phyloP scores from a whole-genome alignment of 257 asterid genomes.

The Petunia axillaris region DNA sequence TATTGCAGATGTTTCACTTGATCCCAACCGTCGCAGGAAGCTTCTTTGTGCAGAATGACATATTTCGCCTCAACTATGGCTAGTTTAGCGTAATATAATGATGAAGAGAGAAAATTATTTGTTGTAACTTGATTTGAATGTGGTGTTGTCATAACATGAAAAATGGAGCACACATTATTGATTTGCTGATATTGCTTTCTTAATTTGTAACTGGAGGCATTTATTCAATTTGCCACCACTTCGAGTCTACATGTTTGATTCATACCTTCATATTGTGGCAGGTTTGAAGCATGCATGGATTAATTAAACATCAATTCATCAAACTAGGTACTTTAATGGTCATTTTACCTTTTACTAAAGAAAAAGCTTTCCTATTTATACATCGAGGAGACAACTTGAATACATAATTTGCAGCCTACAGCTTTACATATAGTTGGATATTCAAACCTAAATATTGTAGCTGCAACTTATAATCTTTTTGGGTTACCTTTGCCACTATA shows the following conservation, averaged over 20 bases:
- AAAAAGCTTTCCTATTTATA: no score
- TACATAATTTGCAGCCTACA: no score
- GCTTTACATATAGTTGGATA: no score
- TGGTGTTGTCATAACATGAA: neutral
- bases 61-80: slow-evolving; percentile 61
- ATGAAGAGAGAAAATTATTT: neutral
- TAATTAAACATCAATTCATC: neutral
- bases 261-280: neutral
- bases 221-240: neutral
- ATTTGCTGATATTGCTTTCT: neutral
- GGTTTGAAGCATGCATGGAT: neutral
- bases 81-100: slow-evolving; percentile 16
- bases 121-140: neutral
- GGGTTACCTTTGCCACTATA: no score
- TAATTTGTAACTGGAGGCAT: neutral
- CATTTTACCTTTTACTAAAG: no score
- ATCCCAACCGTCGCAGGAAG: slow-evolving; percentile 51
- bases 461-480: no score
- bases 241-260: neutral
- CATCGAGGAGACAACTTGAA: no score
- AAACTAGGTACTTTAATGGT: no score
- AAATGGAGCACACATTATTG: neutral
- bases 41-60: slow-evolving; percentile 60
- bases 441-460: no score
- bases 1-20: slow-evolving; percentile 63